phyloP scores from a whole-genome alignment of 2,329 filamentous ascomycete genomes.

The Dendryphion nanum region DNA sequence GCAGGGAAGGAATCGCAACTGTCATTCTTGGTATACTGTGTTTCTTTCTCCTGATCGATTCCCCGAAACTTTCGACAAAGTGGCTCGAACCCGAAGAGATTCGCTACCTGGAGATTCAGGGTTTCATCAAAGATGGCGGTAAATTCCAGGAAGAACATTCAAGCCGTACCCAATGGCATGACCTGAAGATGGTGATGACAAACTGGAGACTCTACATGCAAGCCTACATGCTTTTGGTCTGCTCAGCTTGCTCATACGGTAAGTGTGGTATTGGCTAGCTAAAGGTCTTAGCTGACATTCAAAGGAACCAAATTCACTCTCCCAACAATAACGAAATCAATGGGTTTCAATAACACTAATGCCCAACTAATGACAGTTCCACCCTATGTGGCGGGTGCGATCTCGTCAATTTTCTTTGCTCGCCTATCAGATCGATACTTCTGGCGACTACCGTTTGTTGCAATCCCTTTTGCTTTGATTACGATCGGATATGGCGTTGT shows the following conservation, averaged over 20 bases:
- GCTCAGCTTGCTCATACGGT: constrained; percentile 27
- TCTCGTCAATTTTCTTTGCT: background rate
- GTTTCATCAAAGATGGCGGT: constrained; percentile 7
- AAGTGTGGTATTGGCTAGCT: too few relatives aligned
- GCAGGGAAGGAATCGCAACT: constrained; percentile 39
- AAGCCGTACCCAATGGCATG: constrained; percentile 17
- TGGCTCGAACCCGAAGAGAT: constrained; percentile 9
- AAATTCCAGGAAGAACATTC: constrained; percentile 11
- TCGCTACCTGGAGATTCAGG: constrained; percentile 6
- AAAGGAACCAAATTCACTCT: constrained; percentile 28
- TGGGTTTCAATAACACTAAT: constrained; percentile 29
- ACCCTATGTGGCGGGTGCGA: constrained; percentile 6
- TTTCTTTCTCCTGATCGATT: constrained; percentile 16
- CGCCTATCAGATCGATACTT: background rate
- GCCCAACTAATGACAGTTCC: constrained; percentile 30
- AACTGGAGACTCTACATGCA: constrained; percentile 32
- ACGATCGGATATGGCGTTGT: background rate
- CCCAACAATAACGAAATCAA: constrained; percentile 24
- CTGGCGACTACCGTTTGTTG: constrained; percentile 1
- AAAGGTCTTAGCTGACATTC: too few relatives aligned
- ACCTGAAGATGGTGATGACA: constrained; percentile 22
- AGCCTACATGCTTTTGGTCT: constrained; percentile 24
- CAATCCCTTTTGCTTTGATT: background rate
- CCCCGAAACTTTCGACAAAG: constrained; percentile 2
- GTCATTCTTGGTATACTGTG: constrained; percentile 1